These are phyloP conservation scores for Tricholoma bakamatsutake DNA, from an alignment of 768 basidiomycete genomes.

Conservation along the genomic window DNA sequence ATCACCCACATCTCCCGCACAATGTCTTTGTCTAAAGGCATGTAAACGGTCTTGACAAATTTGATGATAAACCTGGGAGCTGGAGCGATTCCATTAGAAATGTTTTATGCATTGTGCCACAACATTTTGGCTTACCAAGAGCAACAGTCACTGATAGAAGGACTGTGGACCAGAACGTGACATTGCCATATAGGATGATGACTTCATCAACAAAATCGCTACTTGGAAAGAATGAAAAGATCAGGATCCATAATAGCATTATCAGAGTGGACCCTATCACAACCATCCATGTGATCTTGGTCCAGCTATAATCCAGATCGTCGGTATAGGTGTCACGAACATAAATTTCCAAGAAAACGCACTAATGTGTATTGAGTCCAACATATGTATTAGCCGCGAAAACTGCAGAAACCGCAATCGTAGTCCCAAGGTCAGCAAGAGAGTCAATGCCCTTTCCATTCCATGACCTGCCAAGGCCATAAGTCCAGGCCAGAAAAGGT, in stretches of 20 bases:
- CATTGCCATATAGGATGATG: conserved; percentile 63
- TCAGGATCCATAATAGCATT: conserved; percentile 81
- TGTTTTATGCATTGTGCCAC: background rate
- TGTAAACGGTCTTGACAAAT: conserved; percentile 62
- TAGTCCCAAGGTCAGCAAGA: conserved; percentile 87
- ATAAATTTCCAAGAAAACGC: conserved; percentile 29
- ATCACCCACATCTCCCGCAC: conserved; percentile 88
- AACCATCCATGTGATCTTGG: conserved; percentile 77
- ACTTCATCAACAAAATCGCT: conserved; percentile 71
- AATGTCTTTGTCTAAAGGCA: conserved; percentile 83
- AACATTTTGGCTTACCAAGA: conserved; percentile 46
- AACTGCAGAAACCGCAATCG: conserved; percentile 82
- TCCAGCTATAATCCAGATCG: conserved; percentile 51
- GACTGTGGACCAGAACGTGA: conserved; percentile 83
- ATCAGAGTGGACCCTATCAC: conserved; percentile 75
- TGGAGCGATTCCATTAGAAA: conserved; percentile 19
- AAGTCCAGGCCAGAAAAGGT: conserved; percentile 69
- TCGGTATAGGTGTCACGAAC: conserved; percentile 12
- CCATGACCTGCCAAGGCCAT: conserved; percentile 64
- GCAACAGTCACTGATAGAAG: conserved; percentile 63
- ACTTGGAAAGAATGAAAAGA: conserved; percentile 79
- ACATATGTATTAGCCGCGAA: conserved; percentile 87
- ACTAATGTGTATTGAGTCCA: conserved; percentile 87
- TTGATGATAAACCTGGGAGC: conserved; percentile 82
- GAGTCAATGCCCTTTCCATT: conserved; percentile 76